These are phyloP conservation scores for Plasmodium relictum DNA, from an alignment of 169 alveolate species.

Conservation along the genomic window DNA sequence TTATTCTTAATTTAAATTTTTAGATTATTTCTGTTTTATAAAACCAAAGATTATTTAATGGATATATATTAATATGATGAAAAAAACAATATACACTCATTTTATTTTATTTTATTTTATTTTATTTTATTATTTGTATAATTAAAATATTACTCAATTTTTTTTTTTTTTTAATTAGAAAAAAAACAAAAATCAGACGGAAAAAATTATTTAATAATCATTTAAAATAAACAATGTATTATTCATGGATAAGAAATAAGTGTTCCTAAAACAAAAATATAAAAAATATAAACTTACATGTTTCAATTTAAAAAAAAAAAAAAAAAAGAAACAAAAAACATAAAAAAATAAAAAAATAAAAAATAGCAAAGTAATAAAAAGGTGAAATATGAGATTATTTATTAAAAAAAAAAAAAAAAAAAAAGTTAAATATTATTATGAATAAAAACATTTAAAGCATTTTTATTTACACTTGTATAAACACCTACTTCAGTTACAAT, in stretches of 20 bases:
- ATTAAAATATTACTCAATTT: too few relatives aligned
- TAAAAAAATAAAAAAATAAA: not conserved
- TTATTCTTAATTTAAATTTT: too few relatives aligned
- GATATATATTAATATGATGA: too few relatives aligned
- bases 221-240: too few relatives aligned
- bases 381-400: not conserved
- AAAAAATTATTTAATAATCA: too few relatives aligned
- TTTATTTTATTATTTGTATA: too few relatives aligned
- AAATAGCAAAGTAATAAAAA: not conserved
- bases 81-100: too few relatives aligned
- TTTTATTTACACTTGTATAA: slow-evolving; percentile 74
- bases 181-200: too few relatives aligned
- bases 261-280: not conserved
- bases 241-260: not conserved
- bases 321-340: not conserved
- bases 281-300: not conserved
- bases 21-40: too few relatives aligned
- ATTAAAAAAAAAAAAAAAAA: not conserved
- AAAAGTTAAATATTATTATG: slow-evolving; percentile 47
- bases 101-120: too few relatives aligned
- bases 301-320: not conserved
- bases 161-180: too few relatives aligned
- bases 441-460: slow-evolving; percentile 61
- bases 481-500: slow-evolving; percentile 76
- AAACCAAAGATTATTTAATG: too few relatives aligned